Percentiles rank a stretch among this genome's conserved stretches.
Evolutionary conservation across 768 basidiomycete species (phyloP).

Genomic region (Paxillus rubicundulus): DNA sequence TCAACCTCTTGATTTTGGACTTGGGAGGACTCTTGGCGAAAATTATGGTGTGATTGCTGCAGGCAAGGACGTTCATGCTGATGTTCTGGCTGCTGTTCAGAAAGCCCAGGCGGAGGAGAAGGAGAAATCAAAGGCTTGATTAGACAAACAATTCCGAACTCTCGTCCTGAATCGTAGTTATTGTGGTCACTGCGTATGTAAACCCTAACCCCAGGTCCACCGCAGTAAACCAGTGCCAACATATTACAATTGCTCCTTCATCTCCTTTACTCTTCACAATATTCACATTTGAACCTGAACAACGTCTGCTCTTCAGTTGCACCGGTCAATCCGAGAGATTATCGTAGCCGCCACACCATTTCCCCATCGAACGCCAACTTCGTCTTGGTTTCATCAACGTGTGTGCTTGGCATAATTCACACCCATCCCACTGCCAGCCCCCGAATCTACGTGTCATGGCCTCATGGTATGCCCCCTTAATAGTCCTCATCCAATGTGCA

Average conservation of each 20-base stretch:
- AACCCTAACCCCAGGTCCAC: no score
- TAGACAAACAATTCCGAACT: no score
- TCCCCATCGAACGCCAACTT: no score
- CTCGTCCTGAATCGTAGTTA: neutral
- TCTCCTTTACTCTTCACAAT: no score
- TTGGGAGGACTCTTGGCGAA: constrained; percentile 79
- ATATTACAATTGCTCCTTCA: no score
- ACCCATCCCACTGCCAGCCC: neutral
- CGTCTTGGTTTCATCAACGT: neutral
- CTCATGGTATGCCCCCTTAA: neutral
- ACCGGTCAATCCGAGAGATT: no score
- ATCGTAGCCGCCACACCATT: no score
- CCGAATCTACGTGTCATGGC: constrained; percentile 15
- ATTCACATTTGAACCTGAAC: no score
- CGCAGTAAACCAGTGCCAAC: no score
- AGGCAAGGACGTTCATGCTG: constrained; percentile 63
- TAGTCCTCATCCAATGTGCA: neutral
- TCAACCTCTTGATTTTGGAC: constrained; percentile 74
- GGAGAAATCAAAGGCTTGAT: constrained; percentile 7
- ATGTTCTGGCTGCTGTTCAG: constrained; percentile 73
- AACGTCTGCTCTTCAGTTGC: no score
- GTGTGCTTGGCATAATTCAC: no score
- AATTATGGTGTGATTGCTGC: constrained; percentile 90
- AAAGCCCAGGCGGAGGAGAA: constrained; percentile 42
- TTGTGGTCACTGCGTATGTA: neutral